phyloP scores from a whole-genome alignment of 2,329 filamentous ascomycete species.

The Calonectria ilicicola region DNA sequence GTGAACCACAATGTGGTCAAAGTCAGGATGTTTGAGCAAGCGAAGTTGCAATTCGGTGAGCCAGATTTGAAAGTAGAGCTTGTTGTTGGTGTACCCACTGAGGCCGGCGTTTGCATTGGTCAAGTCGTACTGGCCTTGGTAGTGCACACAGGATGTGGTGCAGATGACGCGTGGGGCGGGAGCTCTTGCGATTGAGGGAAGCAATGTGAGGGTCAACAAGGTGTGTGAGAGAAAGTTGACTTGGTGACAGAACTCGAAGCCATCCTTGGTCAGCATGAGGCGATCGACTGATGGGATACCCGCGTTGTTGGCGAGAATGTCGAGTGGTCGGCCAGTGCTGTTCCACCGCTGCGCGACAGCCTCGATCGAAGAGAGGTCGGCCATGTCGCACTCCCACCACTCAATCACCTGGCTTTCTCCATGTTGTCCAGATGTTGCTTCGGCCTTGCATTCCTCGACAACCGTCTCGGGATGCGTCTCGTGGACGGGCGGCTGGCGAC shows the following conservation, averaged over 20 bases:
- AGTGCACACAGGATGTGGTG: neutral
- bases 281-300: neutral
- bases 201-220: neutral
- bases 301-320: neutral
- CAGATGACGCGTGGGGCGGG: neutral
- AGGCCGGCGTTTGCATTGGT: neutral
- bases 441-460: neutral
- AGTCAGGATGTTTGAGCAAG: neutral
- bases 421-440: neutral
- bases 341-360: neutral
- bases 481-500: neutral
- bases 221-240: neutral
- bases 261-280: neutral
- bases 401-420: neutral
- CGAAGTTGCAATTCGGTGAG: neutral
- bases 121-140: neutral
- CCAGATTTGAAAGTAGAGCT: neutral
- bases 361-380: neutral
- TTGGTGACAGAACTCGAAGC: neutral
- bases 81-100: neutral
- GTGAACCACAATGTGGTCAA: neutral
- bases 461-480: neutral
- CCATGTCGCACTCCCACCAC: conserved; percentile 4
- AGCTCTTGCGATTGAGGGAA: neutral
- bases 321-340: neutral